Base-by-base conservation (phyloP, 257 asterid genomes). In the Nicotiana tomentosiformis region DNA sequence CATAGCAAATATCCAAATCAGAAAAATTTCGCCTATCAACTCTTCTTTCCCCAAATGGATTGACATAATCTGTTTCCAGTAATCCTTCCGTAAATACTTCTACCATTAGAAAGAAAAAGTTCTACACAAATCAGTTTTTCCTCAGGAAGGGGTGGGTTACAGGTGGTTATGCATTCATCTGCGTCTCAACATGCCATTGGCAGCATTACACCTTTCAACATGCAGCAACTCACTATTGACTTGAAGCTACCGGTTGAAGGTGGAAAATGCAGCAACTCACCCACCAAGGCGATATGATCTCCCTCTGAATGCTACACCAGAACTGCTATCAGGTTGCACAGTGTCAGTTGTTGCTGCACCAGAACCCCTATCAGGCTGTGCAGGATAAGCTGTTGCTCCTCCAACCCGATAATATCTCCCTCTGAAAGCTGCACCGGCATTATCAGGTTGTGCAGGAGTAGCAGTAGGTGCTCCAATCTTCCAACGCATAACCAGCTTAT, bases 361-460 rank as follows among this genome's bases (percentile, higher is more conserved):
- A 33, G 92, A 65, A 85, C 87, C 82, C 88, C 94, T 87, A 11
- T 93, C 97, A 8, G 86, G 88, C 88, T 88, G 92, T 77, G 91
- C 83, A 1, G 84, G 66, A 62, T 23, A 79, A 82, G 14, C 74
- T 2, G 82, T 29, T 20, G 93, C 94, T 57, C 92, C 92, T 35
- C 90, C 88, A 46, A 93, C 84, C 23, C 97, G 95, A 86, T 91
- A 37, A 29, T 98, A 93, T 89, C 99, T 89, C 82, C 99, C 99
- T 80, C 97, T 88, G 87, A 95, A 95, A n/a, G 86, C 90, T 46
- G 81, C 88, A 64, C 91, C 91, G n/a, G 91, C 51, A 85, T 87
- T 51, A 76, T 76, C 80, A 76, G 64, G 64, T 51, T 51, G 80
- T 26, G 65, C 82, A 72, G 84, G 53, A 53, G 18, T 78, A 85